These are phyloP conservation scores for Cordyceps pruinosa DNA, from an alignment of 2,329 filamentous ascomycete genomes.

Conservation along the genomic window DNA sequence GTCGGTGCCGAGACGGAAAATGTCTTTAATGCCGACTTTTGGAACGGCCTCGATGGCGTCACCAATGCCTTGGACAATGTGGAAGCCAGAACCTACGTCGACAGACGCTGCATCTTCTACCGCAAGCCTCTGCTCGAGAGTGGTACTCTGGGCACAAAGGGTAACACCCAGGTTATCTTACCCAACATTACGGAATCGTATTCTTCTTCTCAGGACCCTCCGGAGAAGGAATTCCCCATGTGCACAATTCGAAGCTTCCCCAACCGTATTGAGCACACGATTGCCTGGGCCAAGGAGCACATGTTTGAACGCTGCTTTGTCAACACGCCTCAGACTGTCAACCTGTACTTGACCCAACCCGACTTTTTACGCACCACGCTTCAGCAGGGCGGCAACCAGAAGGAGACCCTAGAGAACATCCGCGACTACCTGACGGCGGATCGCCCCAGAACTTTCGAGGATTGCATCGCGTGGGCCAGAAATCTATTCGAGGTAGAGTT, in stretches of 20 bases:
- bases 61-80: slow-evolving; percentile 98
- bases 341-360: slow-evolving; percentile 84
- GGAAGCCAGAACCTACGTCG: slow-evolving; percentile 92
- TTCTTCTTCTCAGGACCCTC: slow-evolving; percentile 88
- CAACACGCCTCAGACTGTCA: slow-evolving; percentile 87
- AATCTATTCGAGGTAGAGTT: slow-evolving; percentile 94
- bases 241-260: slow-evolving; percentile 96
- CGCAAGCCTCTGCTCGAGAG: slow-evolving; percentile 93
- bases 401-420: slow-evolving; percentile 84
- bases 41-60: slow-evolving; percentile 78
- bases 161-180: slow-evolving; percentile 93
- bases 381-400: slow-evolving; percentile 92
- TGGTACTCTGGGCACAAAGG: slow-evolving; percentile 96
- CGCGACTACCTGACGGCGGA: slow-evolving; percentile 86
- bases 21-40: slow-evolving; percentile 91
- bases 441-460: slow-evolving; percentile 86
- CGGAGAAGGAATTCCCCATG: slow-evolving; percentile 98
- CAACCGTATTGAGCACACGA: slow-evolving; percentile 97
- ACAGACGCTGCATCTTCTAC: slow-evolving; percentile 96
- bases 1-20: slow-evolving; percentile 89
- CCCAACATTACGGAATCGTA: slow-evolving; percentile 93
- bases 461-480: slow-evolving; percentile 94
- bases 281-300: slow-evolving; percentile 88
- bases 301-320: slow-evolving; percentile 93
- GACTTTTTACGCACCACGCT: slow-evolving; percentile 82